A percentile compares a stretch with the other conserved stretches of the same genome.
phyloP scores from a whole-genome alignment of 2,329 filamentous ascomycete species.

The Cladosporium cucumerinum region DNA sequence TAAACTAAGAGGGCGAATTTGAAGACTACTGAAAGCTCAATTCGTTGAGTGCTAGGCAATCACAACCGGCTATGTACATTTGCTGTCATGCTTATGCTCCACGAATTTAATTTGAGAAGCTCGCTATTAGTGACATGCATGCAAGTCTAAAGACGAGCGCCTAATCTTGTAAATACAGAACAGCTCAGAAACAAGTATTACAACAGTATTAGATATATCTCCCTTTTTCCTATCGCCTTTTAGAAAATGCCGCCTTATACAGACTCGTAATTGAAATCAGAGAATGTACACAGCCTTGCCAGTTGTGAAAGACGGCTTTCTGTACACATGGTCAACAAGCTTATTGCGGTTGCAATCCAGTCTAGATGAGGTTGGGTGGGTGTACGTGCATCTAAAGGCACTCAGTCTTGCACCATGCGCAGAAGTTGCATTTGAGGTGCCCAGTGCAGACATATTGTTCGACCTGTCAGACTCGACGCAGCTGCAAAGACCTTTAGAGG shows the following conservation, averaged over 20 bases:
- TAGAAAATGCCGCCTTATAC: neutral
- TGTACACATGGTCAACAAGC: neutral
- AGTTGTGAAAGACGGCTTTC: neutral
- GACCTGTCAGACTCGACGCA: neutral
- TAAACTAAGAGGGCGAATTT: constrained; percentile 9
- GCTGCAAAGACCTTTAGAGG: neutral
- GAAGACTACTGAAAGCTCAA: neutral
- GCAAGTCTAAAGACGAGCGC: neutral
- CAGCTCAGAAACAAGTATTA: neutral
- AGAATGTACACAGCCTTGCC: neutral
- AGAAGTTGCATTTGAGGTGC: neutral
- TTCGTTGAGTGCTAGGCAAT: neutral
- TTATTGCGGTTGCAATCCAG: neutral
- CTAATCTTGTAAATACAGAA: neutral
- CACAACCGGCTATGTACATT: neutral
- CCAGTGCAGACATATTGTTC: neutral
- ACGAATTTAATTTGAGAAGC: neutral
- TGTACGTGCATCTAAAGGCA: neutral
- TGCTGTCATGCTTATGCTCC: no score
- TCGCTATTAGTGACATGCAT: neutral
- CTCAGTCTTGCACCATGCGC: neutral
- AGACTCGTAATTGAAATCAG: neutral
- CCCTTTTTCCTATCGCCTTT: neutral
- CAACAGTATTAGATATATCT: neutral
- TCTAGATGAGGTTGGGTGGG: neutral